Base-by-base conservation (phyloP, 2,329 filamentous ascomycete genomes). In the Exophiala calicioides region DNA sequence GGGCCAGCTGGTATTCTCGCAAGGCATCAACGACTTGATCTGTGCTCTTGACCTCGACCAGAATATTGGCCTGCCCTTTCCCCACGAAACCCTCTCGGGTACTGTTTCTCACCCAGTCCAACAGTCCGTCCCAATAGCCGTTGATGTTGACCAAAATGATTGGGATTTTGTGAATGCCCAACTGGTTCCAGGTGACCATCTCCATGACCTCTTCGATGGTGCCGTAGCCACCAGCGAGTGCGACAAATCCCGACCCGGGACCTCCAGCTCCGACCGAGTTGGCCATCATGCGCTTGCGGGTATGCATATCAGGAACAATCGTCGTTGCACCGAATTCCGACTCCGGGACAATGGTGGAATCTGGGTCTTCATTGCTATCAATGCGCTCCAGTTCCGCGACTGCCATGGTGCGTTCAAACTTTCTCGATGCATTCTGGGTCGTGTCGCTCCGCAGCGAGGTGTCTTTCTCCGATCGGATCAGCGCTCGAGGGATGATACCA, bases 181-280 rank as follows among this genome's bases (percentile, higher is more conserved):
- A 72, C 72, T 97, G 93, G 68, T 96, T 97, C 90, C 93, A 98
- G 3, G 71, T 74, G 21, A 95, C 90, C 64, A 98, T 78, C 76
- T 98, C 93, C 76, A 96, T 90, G 50, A 97, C 76, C 75, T 98
- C 93, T 73, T 98, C 93, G 65, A 97, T 79, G 2, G 93, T 98
- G 15, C 93, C 93, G 68, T 91, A 98, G 1, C 93, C 93, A 32
- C 91, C 91, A 44, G 80, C 82, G 49, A 98, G 73, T 20, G 90
- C 90, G 30, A 98, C 82, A 70, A 98, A 98, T 9, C 91, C 91
- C 47, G 82, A 85, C 1, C 91, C 91, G 0, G 84, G 82, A 0
- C 86, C 90, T 19, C 89, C 89, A 15, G 81, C 78, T 18, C 94
- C 79, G 12, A 97, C 90, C 66, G 91, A 86, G 60, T 82, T 76